A percentile compares a stretch with the other conserved stretches of the same genome.
Evolutionary conservation across 2,329 filamentous ascomycete species (phyloP).

Genomic region (Penicillium capsulatum): DNA sequence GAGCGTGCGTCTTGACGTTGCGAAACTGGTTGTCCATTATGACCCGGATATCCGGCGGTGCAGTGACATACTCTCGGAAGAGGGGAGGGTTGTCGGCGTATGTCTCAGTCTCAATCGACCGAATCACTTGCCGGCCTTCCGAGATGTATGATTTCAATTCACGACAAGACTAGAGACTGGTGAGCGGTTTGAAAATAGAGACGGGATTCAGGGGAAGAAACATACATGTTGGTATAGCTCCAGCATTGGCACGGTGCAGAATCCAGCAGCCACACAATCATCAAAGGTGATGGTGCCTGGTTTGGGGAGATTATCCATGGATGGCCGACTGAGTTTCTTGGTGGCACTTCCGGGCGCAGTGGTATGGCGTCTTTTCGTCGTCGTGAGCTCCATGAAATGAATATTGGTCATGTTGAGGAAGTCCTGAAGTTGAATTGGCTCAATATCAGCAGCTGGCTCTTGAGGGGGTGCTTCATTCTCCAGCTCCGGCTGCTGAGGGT

Average conservation of each 20-base stretch:
- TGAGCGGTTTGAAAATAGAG: too few species aligned
- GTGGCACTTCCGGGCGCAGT: constrained; percentile 55
- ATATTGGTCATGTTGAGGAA: constrained; percentile 95
- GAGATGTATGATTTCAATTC: constrained; percentile 97
- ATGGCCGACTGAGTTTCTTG: constrained; percentile 28
- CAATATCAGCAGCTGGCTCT: constrained; percentile 46
- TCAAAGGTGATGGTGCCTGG: constrained; percentile 52
- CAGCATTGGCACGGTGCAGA: constrained; percentile 87
- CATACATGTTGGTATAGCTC: constrained; percentile 78
- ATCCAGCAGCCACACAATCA: constrained; percentile 78
- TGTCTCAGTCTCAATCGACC: constrained; percentile 84
- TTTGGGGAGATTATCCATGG: constrained; percentile 25
- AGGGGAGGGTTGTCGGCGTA: constrained; percentile 85
- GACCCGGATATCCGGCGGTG: constrained; percentile 73
- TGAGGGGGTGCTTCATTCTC: constrained; percentile 44
- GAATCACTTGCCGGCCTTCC: constrained; percentile 82
- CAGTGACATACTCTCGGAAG: constrained; percentile 86
- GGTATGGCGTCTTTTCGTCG: constrained; percentile 86
- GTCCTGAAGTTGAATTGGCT: constrained; percentile 78
- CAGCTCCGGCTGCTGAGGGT: constrained; percentile 40
- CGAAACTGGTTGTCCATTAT: constrained; percentile 97
- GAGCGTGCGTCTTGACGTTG: constrained; percentile 89
- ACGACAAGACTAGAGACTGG: constrained; percentile 60
- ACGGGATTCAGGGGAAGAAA: too few species aligned
- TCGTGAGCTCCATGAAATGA: constrained; percentile 97